Conservation (phyloP, 345 rosid genomes). For the Psidium guajava region DNA sequence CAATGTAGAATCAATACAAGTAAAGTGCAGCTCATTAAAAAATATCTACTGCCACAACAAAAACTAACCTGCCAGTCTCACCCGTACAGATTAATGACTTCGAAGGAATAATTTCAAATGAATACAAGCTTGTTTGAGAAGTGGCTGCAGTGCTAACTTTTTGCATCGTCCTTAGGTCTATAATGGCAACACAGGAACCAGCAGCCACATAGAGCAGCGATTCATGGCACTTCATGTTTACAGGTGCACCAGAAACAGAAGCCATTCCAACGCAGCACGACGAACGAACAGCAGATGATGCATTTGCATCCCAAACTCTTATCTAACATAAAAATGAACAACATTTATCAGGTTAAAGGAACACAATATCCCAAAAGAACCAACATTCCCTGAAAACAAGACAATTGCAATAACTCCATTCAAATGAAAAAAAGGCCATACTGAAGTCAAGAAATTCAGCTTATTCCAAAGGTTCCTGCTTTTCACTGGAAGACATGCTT, state of each 20-base stretch:
- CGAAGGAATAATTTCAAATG: too few relatives aligned
- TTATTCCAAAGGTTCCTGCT: neutral
- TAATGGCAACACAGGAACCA: too few relatives aligned
- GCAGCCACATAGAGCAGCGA: too few relatives aligned
- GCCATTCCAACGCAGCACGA: too few relatives aligned
- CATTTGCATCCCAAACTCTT: neutral
- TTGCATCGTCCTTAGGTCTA: too few relatives aligned
- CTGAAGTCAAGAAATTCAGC: neutral
- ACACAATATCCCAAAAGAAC: neutral
- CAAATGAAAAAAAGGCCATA: neutral
- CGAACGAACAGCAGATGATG: too few relatives aligned
- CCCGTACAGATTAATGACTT: too few relatives aligned
- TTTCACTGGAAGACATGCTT: neutral
- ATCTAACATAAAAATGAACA: neutral
- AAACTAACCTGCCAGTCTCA: neutral
- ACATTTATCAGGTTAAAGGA: neutral
- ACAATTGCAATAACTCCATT: neutral
- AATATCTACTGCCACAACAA: neutral
- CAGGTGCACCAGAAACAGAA: too few relatives aligned
- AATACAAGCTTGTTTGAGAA: too few relatives aligned
- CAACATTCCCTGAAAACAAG: neutral
- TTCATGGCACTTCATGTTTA: too few relatives aligned
- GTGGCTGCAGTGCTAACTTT: too few relatives aligned
- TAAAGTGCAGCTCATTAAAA: neutral
- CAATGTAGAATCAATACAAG: neutral